Evolutionary conservation across 768 basidiomycete genomes (phyloP), one percentile per base, ranked within the genome.

Genomic region (Glaciozyma martinii): DNA sequence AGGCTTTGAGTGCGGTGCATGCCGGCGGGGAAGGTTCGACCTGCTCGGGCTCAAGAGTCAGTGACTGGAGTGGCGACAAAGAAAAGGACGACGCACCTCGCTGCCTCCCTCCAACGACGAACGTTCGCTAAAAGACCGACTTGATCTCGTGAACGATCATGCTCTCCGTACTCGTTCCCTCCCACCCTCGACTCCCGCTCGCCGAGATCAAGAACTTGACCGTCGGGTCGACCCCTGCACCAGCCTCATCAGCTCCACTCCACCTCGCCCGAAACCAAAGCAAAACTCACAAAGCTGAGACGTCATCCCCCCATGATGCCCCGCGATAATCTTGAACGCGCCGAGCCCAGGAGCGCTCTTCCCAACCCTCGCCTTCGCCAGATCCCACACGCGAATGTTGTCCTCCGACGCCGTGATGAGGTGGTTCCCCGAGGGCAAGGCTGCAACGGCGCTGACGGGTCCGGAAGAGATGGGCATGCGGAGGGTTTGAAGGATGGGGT

Each of bases 371-470:
- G 85, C 84, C 62, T 90, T 88, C 18, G 85, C 83, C 18, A 88
- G 87, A 71, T 97, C 91, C 93, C 93, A 97, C 46, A 97, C 77
- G 18, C 94, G 83, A 67, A 98, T 83, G 74, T 94, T 94, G 78
- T 98, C 94, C 57, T 86, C 81, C 13, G 91, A 94, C 15, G 90
- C 94, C 70, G 88, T 89, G 27, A 89, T 90, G 32, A 97, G 82
- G 77, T 95, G 92, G 62, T 84, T 81, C n/a, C 87, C 84, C 73
- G 95, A 92, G 15, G 94, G 92, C 71, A 99, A 88, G 0, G 90
- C 84, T 1, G 86, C 87, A 2, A 99, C 85, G 74, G 90, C 90
- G 21, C 89, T 91, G 37, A 98, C 90, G 0, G 90, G 86, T 19
- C 93, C 91, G 30, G 91, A 92, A 71, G 89, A 90, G 30, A 27